Percentiles rank a stretch among this genome's conserved stretches.
phyloP scores from a whole-genome alignment of 2,329 filamentous ascomycete species.

The Monosporascus sp. region DNA sequence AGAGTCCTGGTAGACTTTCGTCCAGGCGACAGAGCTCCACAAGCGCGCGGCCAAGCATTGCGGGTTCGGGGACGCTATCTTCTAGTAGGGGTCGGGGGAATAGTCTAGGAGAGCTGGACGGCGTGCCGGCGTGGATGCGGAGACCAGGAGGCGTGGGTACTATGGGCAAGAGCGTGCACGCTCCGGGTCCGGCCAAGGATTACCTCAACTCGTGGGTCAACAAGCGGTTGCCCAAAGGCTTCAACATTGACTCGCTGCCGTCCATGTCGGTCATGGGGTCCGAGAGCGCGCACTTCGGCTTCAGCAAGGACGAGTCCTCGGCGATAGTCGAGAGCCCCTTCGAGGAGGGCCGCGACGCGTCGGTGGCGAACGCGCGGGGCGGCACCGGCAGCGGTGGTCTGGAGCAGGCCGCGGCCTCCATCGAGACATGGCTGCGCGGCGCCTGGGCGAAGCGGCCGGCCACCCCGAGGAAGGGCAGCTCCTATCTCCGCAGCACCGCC shows the following conservation, averaged over 20 bases:
- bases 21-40: conserved; percentile 24
- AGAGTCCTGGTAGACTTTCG: conserved; percentile 24
- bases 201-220: conserved; percentile 78
- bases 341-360: conserved; percentile 39
- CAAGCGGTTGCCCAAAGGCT: conserved; percentile 67
- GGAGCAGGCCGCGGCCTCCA: conserved; percentile 78
- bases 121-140: conserved; percentile 58
- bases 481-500: conserved; percentile 23
- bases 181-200: conserved; percentile 78
- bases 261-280: conserved; percentile 61
- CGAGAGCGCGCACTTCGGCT: conserved; percentile 53
- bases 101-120: conserved; percentile 22
- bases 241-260: conserved; percentile 64
- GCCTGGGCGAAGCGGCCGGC: conserved; percentile 61
- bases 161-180: conserved; percentile 62
- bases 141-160: conserved; percentile 87
- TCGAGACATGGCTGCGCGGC: conserved; percentile 87
- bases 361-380: conserved; percentile 36
- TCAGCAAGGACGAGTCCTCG: conserved; percentile 33
- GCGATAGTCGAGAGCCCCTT: conserved; percentile 47
- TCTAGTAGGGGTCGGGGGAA: conserved; percentile 24
- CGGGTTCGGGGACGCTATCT: conserved; percentile 19
- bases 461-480: conserved; percentile 39
- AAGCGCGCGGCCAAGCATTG: conserved; percentile 17
- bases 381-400: conserved; percentile 52